Percentiles rank a stretch among this genome's conserved stretches.
These are phyloP conservation scores for Pinus taeda DNA, from an alignment of 75 land plant species.

Conservation along the genomic window DNA sequence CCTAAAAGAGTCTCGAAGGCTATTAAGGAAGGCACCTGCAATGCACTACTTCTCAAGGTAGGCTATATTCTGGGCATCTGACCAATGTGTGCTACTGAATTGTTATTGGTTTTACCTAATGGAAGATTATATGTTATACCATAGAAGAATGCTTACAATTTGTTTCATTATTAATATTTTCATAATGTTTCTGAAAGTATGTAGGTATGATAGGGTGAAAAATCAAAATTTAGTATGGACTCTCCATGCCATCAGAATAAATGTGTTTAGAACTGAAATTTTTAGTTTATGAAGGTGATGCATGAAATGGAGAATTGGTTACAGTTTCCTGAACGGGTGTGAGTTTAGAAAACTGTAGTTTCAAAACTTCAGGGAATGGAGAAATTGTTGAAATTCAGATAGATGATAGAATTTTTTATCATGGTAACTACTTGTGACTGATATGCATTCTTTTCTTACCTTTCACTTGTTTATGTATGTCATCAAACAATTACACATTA, in stretches of 20 bases:
- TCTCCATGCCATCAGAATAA: not conserved
- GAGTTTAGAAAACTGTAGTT: too few relatives aligned
- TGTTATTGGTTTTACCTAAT: not conserved
- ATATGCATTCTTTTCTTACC: too few relatives aligned
- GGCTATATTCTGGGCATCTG: not conserved
- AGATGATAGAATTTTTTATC: too few relatives aligned
- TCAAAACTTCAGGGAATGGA: too few relatives aligned
- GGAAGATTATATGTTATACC: not conserved
- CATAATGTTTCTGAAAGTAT: not conserved
- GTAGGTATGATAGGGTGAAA: not conserved
- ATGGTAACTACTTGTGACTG: too few relatives aligned
- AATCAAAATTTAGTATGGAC: not conserved
- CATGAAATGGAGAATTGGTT: too few relatives aligned
- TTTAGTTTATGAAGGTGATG: not conserved
- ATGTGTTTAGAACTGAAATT: not conserved
- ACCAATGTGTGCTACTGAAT: not conserved
- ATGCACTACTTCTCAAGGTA: constrained; percentile 97
- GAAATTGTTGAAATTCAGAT: too few relatives aligned
- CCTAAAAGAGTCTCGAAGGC: constrained; percentile 88
- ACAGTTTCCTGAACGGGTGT: too few relatives aligned
- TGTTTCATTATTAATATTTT: not conserved
- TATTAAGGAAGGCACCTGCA: constrained; percentile 79
- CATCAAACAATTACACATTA: too few relatives aligned
- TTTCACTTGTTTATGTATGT: too few relatives aligned
- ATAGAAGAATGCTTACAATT: too few relatives aligned